phyloP scores from a whole-genome alignment of 148 eudicot genomes.

The Tetragonia tetragonoides region DNA sequence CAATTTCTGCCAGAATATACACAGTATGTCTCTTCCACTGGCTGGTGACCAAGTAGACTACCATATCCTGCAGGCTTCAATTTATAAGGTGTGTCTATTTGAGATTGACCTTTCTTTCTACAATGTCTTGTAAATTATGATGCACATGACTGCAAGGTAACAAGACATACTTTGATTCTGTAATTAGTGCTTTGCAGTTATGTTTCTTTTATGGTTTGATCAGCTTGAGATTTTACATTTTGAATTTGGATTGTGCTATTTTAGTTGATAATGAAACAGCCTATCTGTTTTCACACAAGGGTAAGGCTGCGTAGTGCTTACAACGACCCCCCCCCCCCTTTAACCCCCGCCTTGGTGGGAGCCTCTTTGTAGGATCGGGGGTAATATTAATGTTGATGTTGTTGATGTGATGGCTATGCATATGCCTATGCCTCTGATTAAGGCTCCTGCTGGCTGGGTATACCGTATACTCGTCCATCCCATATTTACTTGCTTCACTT shows the following conservation, averaged over 20 bases:
- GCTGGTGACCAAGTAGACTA: constrained; percentile 30
- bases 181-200: background rate
- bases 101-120: background rate
- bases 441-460: background rate
- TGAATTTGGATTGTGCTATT: background rate
- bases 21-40: constrained; percentile 49
- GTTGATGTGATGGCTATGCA: background rate
- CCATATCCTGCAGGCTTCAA: constrained; percentile 61
- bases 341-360: too few species aligned
- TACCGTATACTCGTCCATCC: background rate
- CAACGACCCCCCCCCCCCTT: too few species aligned
- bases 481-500: background rate
- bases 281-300: too few species aligned
- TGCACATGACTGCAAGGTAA: background rate
- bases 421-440: constrained; percentile 2
- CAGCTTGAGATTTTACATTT: background rate
- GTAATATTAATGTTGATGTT: too few species aligned
- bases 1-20: constrained; percentile 58
- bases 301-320: too few species aligned
- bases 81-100: constrained; percentile 53
- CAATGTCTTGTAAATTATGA: background rate
- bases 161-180: background rate
- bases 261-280: background rate
- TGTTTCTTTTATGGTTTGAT: background rate
- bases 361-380: too few species aligned